phyloP scores from a whole-genome alignment of 2,329 filamentous ascomycete genomes.

The Fusarium foetens region DNA sequence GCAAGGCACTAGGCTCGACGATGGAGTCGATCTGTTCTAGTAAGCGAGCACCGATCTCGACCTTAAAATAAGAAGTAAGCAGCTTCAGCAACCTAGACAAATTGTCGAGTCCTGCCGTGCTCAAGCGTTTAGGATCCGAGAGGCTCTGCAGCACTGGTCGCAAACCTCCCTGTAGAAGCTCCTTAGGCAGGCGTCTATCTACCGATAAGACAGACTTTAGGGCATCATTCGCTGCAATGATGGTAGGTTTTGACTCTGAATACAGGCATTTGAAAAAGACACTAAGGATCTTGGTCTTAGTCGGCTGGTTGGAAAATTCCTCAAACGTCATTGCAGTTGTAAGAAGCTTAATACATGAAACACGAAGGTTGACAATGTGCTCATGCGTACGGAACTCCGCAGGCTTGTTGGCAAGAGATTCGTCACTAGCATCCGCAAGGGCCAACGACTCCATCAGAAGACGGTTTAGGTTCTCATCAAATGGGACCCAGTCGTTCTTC shows the following conservation, averaged over 20 bases:
- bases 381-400: slow-evolving; percentile 96
- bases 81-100: slow-evolving; percentile 88
- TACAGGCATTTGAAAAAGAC: slow-evolving; percentile 99
- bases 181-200: slow-evolving; percentile 92
- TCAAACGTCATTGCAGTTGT: slow-evolving; percentile 94
- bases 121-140: slow-evolving; percentile 91
- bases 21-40: slow-evolving; percentile 94
- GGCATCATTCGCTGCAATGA: slow-evolving; percentile 91
- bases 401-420: slow-evolving; percentile 90
- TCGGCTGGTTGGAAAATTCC: slow-evolving; percentile 81
- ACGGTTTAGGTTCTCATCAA: slow-evolving; percentile 91
- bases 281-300: slow-evolving; percentile 79
- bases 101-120: slow-evolving; percentile 88
- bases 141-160: slow-evolving; percentile 96
- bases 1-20: slow-evolving; percentile 80
- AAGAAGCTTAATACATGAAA: slow-evolving; percentile 91
- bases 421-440: slow-evolving; percentile 92
- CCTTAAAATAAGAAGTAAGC: slow-evolving; percentile 98
- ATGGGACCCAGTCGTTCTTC: slow-evolving; percentile 87
- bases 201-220: slow-evolving; percentile 87
- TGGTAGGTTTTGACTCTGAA: slow-evolving; percentile 89
- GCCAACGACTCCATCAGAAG: slow-evolving; percentile 94
- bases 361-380: slow-evolving; percentile 88
- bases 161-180: slow-evolving; percentile 91
- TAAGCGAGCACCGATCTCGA: slow-evolving; percentile 93